These are phyloP conservation scores for Arachnomyces sp. DNA, from an alignment of 2,329 filamentous ascomycete genomes.

Conservation along the genomic window DNA sequence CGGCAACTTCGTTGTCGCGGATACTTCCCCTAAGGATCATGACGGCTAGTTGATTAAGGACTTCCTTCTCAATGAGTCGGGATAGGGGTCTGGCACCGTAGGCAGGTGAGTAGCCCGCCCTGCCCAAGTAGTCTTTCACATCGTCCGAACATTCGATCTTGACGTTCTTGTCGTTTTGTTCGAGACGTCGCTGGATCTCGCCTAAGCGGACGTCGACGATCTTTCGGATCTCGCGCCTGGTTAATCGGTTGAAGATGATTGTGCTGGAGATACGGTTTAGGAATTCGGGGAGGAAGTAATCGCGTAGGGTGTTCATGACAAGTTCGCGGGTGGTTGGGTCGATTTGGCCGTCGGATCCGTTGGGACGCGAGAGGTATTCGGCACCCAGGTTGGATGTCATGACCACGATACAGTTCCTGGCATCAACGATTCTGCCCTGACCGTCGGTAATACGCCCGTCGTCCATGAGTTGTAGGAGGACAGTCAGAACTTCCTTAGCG, in stretches of 20 bases:
- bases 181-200: conserved; percentile 89
- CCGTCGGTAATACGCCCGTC: conserved; percentile 97
- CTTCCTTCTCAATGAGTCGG: conserved; percentile 91
- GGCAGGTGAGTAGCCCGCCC: conserved; percentile 84
- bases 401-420: conserved; percentile 96
- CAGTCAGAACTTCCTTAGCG: conserved; percentile 92
- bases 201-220: conserved; percentile 84
- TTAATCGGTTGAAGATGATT: conserved; percentile 97
- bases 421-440: conserved; percentile 89
- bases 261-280: conserved; percentile 93
- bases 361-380: conserved; percentile 78
- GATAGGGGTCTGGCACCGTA: conserved; percentile 87
- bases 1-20: conserved; percentile 73
- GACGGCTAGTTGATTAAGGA: conserved; percentile 86
- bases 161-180: conserved; percentile 76
- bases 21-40: conserved; percentile 80
- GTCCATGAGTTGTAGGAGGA: conserved; percentile 98
- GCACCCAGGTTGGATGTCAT: conserved; percentile 98
- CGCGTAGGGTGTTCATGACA: conserved; percentile 81
- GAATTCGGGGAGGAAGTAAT: conserved; percentile 97
- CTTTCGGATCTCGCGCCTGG: conserved; percentile 77
- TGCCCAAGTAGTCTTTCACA: conserved; percentile 87
- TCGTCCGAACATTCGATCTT: conserved; percentile 71
- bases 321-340: conserved; percentile 78
- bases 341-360: conserved; percentile 71